phyloP scores from a whole-genome alignment of 2,329 filamentous ascomycete species.

The Epichloe hybrida region DNA sequence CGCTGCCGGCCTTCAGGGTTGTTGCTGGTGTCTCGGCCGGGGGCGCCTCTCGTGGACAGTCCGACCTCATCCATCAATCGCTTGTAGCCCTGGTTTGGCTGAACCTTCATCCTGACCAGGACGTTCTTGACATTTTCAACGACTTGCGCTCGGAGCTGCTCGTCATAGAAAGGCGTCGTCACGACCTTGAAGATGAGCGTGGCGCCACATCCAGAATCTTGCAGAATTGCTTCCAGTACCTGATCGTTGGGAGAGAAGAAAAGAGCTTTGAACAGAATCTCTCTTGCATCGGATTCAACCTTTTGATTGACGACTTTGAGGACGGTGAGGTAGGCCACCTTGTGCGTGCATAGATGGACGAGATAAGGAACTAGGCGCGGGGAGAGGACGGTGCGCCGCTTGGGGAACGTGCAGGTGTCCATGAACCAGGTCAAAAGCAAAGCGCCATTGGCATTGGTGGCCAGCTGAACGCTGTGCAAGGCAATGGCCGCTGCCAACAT shows the following conservation, averaged over 20 bases:
- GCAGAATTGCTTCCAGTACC: conserved; percentile 77
- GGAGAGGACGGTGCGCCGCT: conserved; percentile 79
- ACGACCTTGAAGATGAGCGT: conserved; percentile 98
- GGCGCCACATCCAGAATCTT: conserved; percentile 81
- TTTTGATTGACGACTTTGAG: conserved; percentile 98
- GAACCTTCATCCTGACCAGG: conserved; percentile 77
- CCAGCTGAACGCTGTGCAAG: conserved; percentile 90
- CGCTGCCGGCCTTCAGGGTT: conserved; percentile 38
- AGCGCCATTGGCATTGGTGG: conserved; percentile 91
- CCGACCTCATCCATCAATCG: conserved; percentile 97
- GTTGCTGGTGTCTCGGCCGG: conserved; percentile 29
- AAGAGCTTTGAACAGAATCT: conserved; percentile 76
- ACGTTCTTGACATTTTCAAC: conserved; percentile 87
- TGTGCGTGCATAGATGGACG: conserved; percentile 93
- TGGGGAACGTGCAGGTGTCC: conserved; percentile 92
- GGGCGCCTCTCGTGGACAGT: conserved; percentile 52
- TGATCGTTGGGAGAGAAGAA: conserved; percentile 87
- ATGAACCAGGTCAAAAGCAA: conserved; percentile 93
- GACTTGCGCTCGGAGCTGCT: conserved; percentile 74
- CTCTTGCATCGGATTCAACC: conserved; percentile 80
- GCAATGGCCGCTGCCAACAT: conserved; percentile 91
- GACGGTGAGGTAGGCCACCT: conserved; percentile 93
- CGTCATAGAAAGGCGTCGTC: conserved; percentile 94
- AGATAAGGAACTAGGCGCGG: conserved; percentile 85
- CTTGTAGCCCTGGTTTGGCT: conserved; percentile 93